Evolutionary conservation across 768 basidiomycete genomes (phyloP).

Genomic region (Fibroporia radiculosa): DNA sequence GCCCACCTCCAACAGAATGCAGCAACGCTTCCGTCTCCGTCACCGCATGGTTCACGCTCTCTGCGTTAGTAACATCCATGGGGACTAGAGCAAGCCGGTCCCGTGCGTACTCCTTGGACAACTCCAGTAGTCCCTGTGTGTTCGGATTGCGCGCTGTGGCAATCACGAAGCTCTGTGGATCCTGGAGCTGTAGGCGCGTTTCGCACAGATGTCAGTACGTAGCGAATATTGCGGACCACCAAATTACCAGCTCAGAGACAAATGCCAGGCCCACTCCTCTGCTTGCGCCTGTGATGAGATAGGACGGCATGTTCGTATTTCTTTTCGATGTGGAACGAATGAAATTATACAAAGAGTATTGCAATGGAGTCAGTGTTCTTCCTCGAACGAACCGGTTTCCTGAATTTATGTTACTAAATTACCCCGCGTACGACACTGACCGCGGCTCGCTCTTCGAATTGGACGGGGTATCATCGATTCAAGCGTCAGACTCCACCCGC

Average conservation of each 20-base stretch:
- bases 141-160: neutral
- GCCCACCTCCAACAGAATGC: neutral
- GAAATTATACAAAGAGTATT: too few relatives aligned
- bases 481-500: too few relatives aligned
- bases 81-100: neutral
- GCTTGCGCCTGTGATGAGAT: neutral
- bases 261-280: neutral
- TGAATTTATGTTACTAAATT: too few relatives aligned
- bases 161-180: neutral
- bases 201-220: neutral
- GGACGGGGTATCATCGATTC: too few relatives aligned
- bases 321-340: too few relatives aligned
- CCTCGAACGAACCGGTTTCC: too few relatives aligned
- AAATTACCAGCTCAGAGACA: neutral
- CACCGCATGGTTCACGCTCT: neutral
- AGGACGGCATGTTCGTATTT: neutral
- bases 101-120: neutral
- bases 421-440: too few relatives aligned
- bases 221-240: neutral
- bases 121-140: neutral
- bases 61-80: neutral
- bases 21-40: neutral
- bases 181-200: neutral
- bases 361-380: too few relatives aligned
- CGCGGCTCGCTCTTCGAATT: too few relatives aligned